Conservation (phyloP, 495 filamentous ascomycete species). For the Xylaria palmicola region DNA sequence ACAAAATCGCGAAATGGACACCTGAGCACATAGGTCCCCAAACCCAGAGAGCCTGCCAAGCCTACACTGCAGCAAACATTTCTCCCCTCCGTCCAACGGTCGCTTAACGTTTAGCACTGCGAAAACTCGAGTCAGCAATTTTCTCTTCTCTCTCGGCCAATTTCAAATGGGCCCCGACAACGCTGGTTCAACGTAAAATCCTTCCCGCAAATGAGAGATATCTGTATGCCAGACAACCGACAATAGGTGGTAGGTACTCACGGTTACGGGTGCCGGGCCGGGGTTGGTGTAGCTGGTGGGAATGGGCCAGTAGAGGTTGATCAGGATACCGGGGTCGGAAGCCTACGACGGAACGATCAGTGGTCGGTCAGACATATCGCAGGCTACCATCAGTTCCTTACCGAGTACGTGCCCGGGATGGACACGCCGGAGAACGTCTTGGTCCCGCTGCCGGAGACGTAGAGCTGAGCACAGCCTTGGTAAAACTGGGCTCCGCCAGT, state of each 20-base stretch:
- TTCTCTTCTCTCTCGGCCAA: background rate
- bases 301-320: conserved; percentile 46
- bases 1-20: too few species aligned
- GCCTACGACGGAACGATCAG: conserved; percentile 12
- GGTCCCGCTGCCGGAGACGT: conserved; percentile 40
- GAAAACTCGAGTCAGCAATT: conserved; percentile 7
- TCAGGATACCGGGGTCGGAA: conserved; percentile 41
- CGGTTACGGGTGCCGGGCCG: conserved; percentile 29
- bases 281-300: conserved; percentile 46
- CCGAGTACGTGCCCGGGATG: conserved; percentile 42
- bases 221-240: background rate
- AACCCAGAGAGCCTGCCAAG: too few species aligned
- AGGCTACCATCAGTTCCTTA: background rate
- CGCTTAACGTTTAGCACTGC: conserved; percentile 9
- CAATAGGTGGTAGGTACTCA: conserved; percentile 1
- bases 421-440: conserved; percentile 35
- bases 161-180: background rate
- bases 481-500: conserved; percentile 54
- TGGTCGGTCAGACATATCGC: background rate
- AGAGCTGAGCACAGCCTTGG: conserved; percentile 43
- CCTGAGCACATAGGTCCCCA: background rate
- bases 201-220: background rate
- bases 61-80: background rate
- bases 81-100: background rate
- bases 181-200: background rate